Percentiles rank a stretch among this genome's conserved stretches.
Evolutionary conservation across 495 filamentous ascomycete genomes (phyloP).

Genomic region (Podospora didyma): DNA sequence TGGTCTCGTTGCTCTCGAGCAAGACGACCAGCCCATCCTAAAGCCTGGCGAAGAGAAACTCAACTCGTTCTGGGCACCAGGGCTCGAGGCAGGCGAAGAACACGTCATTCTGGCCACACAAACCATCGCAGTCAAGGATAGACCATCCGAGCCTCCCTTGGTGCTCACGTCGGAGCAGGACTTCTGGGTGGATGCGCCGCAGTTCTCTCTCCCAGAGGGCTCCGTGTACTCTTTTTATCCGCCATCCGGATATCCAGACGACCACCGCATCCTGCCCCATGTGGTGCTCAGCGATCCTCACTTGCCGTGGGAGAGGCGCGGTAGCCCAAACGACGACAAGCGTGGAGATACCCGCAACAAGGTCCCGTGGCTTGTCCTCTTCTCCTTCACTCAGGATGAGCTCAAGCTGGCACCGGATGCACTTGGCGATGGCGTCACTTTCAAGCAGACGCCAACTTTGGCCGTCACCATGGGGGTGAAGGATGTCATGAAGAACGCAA

Average conservation of each 20-base stretch:
- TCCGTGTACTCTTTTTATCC: constrained; percentile 39
- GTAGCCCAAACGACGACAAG: background rate
- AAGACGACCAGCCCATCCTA: constrained; percentile 12
- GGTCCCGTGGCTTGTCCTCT: constrained; percentile 36
- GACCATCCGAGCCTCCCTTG: background rate
- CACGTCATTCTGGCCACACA: constrained; percentile 15
- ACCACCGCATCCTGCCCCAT: constrained; percentile 38
- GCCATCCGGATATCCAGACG: constrained; percentile 34
- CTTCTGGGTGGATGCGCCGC: constrained; percentile 35
- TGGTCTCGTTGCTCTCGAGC: background rate
- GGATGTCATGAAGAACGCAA: background rate
- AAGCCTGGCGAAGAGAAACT: constrained; percentile 26
- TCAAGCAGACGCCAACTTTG: background rate
- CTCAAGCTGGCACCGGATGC: background rate
- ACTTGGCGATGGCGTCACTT: background rate
- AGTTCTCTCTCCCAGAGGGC: constrained; percentile 22
- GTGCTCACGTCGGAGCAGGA: background rate
- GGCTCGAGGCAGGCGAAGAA: constrained; percentile 19
- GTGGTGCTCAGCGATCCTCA: constrained; percentile 43
- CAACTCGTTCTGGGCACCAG: constrained; percentile 27
- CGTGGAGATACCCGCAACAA: constrained; percentile 14
- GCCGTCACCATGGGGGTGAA: background rate
- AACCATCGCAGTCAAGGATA: constrained; percentile 5
- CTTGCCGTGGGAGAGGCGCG: constrained; percentile 42
- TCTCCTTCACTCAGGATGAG: constrained; percentile 33